These are phyloP conservation scores for Lachancea sp. DNA, from an alignment of 805 yeast genomes.

Conservation along the genomic window DNA sequence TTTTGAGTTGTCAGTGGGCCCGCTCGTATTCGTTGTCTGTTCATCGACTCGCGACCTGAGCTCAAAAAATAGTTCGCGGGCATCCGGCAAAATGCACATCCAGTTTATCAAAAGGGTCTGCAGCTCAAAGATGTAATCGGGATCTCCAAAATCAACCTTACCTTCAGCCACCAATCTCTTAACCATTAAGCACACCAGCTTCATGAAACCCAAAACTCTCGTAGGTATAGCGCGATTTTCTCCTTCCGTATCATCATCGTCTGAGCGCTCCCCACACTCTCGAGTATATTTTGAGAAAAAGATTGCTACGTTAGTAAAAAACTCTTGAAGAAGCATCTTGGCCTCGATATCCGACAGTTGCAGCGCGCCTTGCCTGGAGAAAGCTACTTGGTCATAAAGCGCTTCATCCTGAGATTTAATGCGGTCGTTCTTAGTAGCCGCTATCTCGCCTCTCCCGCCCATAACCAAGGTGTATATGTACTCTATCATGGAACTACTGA, in stretches of 20 bases:
- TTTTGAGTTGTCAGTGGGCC: too few relatives aligned
- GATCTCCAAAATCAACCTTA: slow-evolving; percentile 39
- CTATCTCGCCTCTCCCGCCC: slow-evolving; percentile 46
- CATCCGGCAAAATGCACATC: slow-evolving; percentile 59
- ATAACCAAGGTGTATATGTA: slow-evolving; percentile 56
- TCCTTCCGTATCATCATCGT: slow-evolving; percentile 12
- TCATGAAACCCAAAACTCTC: slow-evolving; percentile 38
- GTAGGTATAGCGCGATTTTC: slow-evolving; percentile 29
- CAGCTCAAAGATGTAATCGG: slow-evolving; percentile 53
- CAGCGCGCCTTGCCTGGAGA: slow-evolving; percentile 53
- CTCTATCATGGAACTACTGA: slow-evolving; percentile 50
- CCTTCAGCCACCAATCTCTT: slow-evolving; percentile 43
- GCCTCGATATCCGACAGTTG: slow-evolving; percentile 52
- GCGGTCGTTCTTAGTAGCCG: slow-evolving; percentile 6
- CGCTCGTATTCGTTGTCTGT: too few relatives aligned
- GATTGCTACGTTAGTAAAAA: slow-evolving; percentile 50
- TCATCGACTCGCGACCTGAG: slow-evolving; percentile 23
- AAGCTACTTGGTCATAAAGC: slow-evolving; percentile 22
- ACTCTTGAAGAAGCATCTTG: slow-evolving; percentile 65
- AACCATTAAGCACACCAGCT: slow-evolving; percentile 57
- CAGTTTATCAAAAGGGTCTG: slow-evolving; percentile 57
- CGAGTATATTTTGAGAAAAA: slow-evolving; percentile 35
- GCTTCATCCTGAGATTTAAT: slow-evolving; percentile 6
- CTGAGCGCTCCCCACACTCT: slow-evolving; percentile 9
- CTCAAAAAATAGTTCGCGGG: slow-evolving; percentile 49